Evolutionary conservation across 192 early-diverging fungal genomes (phyloP).

Genomic region (Chytriomyces confervae): DNA sequence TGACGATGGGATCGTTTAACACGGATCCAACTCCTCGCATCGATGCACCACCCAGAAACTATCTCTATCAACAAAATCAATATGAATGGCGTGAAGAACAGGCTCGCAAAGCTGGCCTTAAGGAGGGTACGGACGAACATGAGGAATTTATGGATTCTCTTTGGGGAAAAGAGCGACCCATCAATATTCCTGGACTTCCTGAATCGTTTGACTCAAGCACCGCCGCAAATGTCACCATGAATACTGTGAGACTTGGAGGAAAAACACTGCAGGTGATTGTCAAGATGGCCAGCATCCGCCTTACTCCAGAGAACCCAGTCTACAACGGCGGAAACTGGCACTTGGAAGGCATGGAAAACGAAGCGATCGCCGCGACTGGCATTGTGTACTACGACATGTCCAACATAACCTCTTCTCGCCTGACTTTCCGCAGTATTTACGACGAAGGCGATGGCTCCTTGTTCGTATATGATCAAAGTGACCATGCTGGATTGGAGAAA

Average conservation of each 20-base stretch:
- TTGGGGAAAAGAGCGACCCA: conserved; percentile 30
- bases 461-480: conserved; percentile 36
- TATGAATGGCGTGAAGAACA: conserved; percentile 16
- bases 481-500: conserved; percentile 28
- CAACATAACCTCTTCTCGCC: conserved; percentile 69
- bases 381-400: conserved; percentile 74
- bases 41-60: conserved; percentile 1
- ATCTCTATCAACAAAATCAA: neutral
- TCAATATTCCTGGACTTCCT: conserved; percentile 22
- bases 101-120: neutral
- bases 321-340: conserved; percentile 71
- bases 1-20: conserved; percentile 5
- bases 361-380: conserved; percentile 75
- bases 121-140: conserved; percentile 1
- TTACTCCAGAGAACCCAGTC: conserved; percentile 69
- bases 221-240: neutral
- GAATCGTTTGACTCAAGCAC: conserved; percentile 33
- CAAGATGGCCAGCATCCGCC: conserved; percentile 71
- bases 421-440: conserved; percentile 59
- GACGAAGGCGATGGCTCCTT: conserved; percentile 5
- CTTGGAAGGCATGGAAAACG: conserved; percentile 73
- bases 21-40: conserved; percentile 3
- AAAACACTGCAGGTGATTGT: conserved; percentile 66
- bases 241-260: conserved; percentile 34
- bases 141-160: conserved; percentile 24